Base-by-base conservation (phyloP, 2,329 filamentous ascomycete genomes). In the Simplicillium aogashimaense region DNA sequence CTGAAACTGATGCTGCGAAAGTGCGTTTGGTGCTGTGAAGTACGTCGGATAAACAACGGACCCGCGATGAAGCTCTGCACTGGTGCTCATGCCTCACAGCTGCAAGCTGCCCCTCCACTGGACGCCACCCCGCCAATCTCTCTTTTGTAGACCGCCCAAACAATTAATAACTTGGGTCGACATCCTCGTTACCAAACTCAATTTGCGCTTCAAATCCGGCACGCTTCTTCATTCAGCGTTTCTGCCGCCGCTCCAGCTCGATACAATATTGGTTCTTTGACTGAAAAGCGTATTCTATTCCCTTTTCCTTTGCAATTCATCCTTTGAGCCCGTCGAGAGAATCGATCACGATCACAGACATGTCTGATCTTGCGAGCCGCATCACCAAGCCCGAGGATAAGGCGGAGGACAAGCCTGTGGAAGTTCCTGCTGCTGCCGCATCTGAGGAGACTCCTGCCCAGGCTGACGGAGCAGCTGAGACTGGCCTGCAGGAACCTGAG, bases 401-500 rank as follows among this genome's bases (percentile, higher is more conserved):
- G 20, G 38, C 50, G 13, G 48, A 51, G 14, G 49, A 47, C 36
- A 41, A 43, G 12, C 41, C 49, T 28, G 43, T 47, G 30, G 56
- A 53, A 6, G 48, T 50, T 39, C 40, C 51, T 18, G 43, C 45
- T n/a, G 45, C 50, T 31, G 33, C 45, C 10, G 47, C 42, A 4
- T 20, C 45, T 35, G 43, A 52, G 17, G 50, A 47, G 35, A 41
- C 51, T 20, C 55, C 58, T 25, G 54, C 53, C n/a, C 60, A 66
- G 50, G 45, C 54, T 16, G 61, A 69, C 37, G 62, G 60, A 36
- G 52, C 59, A 35, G 52, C 55, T 30, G 58, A 60, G 36, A 45
- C 76, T 31, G 69, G 67, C 36, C 66, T 81, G 20, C 61, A 75
- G 36, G 86, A 95, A 60, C 79, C 81, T 4, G 80, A 84, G 43